Conservation (phyloP, 805 yeast species). For the Metschnikowia shivogae region DNA sequence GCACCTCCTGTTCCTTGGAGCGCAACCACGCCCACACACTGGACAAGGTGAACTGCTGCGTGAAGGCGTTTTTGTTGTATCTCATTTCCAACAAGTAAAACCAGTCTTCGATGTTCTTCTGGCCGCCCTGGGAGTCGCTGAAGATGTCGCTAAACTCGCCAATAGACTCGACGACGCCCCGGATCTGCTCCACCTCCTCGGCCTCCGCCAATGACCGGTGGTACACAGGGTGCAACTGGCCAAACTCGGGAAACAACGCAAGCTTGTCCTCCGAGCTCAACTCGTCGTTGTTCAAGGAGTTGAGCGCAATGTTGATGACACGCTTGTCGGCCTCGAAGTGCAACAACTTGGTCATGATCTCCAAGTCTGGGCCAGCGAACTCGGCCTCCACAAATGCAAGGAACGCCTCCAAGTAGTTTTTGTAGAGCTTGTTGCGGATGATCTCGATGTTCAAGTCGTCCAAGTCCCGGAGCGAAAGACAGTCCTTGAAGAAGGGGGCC, state of each 20-base stretch:
- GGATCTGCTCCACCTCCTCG: slow-evolving; percentile 84
- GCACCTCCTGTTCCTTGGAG: slow-evolving; percentile 92
- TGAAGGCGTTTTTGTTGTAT: slow-evolving; percentile 85
- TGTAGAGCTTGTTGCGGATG: slow-evolving; percentile 84
- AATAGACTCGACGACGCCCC: slow-evolving; percentile 56
- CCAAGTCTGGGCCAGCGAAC: slow-evolving; percentile 72
- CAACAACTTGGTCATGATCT: slow-evolving; percentile 72
- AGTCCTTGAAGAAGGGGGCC: slow-evolving; percentile 92
- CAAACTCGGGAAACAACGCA: slow-evolving; percentile 74
- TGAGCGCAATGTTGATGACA: slow-evolving; percentile 84
- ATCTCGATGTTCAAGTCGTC: slow-evolving; percentile 96
- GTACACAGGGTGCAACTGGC: slow-evolving; percentile 70
- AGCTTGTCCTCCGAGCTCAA: slow-evolving; percentile 68
- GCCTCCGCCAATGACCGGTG: slow-evolving; percentile 64
- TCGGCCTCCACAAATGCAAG: slow-evolving; percentile 55
- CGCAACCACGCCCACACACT: slow-evolving; percentile 97
- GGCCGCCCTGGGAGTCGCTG: slow-evolving; percentile 33
- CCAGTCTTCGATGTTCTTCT: slow-evolving; percentile 85
- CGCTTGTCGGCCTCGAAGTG: slow-evolving; percentile 95
- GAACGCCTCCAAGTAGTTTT: slow-evolving; percentile 90
- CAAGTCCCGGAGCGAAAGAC: slow-evolving; percentile 80
- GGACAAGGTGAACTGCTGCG: slow-evolving; percentile 90
- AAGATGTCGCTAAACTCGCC: slow-evolving; percentile 63
- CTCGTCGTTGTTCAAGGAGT: slow-evolving; percentile 78
- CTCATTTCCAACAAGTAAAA: slow-evolving; percentile 91